Conservation (phyloP, 139 green algal genomes). For the Chlamydomonas schloesseri region DNA sequence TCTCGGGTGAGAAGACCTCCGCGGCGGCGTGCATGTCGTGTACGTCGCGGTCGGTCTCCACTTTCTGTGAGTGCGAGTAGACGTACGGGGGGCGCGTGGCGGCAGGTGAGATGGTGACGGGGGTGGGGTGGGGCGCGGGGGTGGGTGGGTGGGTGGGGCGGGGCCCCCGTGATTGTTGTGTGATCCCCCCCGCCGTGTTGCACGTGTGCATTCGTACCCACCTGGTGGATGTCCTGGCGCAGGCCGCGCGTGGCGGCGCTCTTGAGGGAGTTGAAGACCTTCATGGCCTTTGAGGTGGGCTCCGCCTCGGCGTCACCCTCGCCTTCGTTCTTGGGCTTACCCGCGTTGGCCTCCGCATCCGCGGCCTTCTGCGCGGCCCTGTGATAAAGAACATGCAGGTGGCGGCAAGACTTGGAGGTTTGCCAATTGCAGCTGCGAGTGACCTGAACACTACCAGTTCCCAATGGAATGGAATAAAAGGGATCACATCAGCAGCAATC, state of each 20-base stretch:
- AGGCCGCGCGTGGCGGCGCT: slow-evolving; percentile 1
- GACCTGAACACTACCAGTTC: too few species aligned
- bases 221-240: slow-evolving; percentile 18
- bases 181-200: too few species aligned
- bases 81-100: too few species aligned
- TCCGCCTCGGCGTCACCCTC: neutral
- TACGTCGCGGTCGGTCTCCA: slow-evolving; percentile 12
- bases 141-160: too few species aligned
- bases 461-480: too few species aligned
- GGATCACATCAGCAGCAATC: too few species aligned
- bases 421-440: too few species aligned
- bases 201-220: neutral
- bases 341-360: slow-evolving; percentile 20
- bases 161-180: too few species aligned
- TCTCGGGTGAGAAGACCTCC: slow-evolving; percentile 79
- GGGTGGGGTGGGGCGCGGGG: too few species aligned
- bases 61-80: neutral
- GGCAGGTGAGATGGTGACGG: too few species aligned
- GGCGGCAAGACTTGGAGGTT: too few species aligned
- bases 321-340: neutral
- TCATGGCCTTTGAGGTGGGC: neutral
- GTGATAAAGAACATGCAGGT: neutral
- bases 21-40: slow-evolving; percentile 43
- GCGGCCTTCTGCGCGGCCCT: slow-evolving; percentile 30
- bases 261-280: slow-evolving; percentile 19